Evolutionary conservation across 306 rosid genomes (phyloP).

Genomic region (Quercus cerris): DNA sequence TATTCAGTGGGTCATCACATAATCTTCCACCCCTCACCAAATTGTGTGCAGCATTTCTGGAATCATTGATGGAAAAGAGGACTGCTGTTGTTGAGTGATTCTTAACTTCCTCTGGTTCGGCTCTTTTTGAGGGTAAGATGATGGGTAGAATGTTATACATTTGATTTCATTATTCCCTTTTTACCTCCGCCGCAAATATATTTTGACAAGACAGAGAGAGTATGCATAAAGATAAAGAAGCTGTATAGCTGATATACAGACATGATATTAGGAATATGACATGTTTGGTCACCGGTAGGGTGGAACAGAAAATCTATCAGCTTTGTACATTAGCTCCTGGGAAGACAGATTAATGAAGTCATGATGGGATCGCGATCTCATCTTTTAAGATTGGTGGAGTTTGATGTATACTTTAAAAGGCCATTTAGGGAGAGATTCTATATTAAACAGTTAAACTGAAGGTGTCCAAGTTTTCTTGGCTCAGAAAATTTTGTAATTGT

Average conservation of each 20-base stretch:
- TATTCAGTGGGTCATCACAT: slow-evolving; percentile 74
- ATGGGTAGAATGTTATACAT: neutral
- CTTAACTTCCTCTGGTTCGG: slow-evolving; percentile 2
- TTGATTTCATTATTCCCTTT: slow-evolving; percentile 2
- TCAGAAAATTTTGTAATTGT: slow-evolving; percentile 10
- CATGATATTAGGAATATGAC: neutral
- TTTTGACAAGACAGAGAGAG: neutral
- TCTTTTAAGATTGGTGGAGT: neutral
- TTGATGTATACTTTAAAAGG: neutral
- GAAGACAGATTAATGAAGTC: neutral
- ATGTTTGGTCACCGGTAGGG: neutral
- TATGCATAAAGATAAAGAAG: neutral
- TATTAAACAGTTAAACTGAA: neutral
- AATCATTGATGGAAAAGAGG: slow-evolving; percentile 71
- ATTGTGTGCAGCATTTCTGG: slow-evolving; percentile 71
- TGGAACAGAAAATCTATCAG: neutral
- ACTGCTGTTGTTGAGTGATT: slow-evolving; percentile 37
- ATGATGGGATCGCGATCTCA: neutral
- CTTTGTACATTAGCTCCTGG: neutral
- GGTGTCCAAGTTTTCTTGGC: neutral
- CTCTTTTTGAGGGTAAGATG: slow-evolving; percentile 3
- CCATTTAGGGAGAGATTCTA: neutral
- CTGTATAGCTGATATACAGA: neutral
- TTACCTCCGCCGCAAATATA: neutral
- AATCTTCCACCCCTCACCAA: slow-evolving; percentile 79